A percentile compares a stretch with the other conserved stretches of the same genome.
Evolutionary conservation across 2,329 filamentous ascomycete genomes (phyloP).

Genomic region (Trichoderma asperellum): DNA sequence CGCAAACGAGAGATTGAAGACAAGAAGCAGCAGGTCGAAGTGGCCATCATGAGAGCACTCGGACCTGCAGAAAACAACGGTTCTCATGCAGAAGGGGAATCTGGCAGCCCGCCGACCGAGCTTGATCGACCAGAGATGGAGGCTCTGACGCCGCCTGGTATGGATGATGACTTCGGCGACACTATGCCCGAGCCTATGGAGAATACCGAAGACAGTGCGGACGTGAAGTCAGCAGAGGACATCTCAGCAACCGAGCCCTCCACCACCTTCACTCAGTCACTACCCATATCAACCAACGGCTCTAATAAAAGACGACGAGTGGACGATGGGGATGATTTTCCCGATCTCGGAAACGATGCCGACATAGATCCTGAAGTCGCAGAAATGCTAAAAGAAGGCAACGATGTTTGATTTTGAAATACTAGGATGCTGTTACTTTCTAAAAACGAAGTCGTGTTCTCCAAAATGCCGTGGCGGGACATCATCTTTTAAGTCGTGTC

Average conservation of each 20-base stretch:
- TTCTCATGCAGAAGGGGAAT: slow-evolving; percentile 52
- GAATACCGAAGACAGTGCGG: slow-evolving; percentile 30
- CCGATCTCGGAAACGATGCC: slow-evolving; percentile 58
- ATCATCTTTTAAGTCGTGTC: not conserved
- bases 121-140: slow-evolving; percentile 80
- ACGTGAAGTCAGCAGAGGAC: slow-evolving; percentile 30
- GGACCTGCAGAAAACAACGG: slow-evolving; percentile 60
- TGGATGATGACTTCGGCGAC: slow-evolving; percentile 46
- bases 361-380: slow-evolving; percentile 61
- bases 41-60: slow-evolving; percentile 85
- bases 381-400: slow-evolving; percentile 54
- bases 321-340: slow-evolving; percentile 56
- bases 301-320: slow-evolving; percentile 61
- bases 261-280: slow-evolving; percentile 51
- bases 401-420: not conserved
- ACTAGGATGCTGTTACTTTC: not conserved
- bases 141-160: slow-evolving; percentile 78
- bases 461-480: not conserved
- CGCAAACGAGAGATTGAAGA: slow-evolving; percentile 74
- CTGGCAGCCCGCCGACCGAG: slow-evolving; percentile 57
- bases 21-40: slow-evolving; percentile 87
- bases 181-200: slow-evolving; percentile 1
- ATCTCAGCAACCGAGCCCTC: slow-evolving; percentile 34
- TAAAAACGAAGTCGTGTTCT: not conserved
- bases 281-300: slow-evolving; percentile 55